Percentiles rank a stretch among this genome's conserved stretches.
Evolutionary conservation across 306 rosid species (phyloP).

Genomic region (Dalbergia oliveri): DNA sequence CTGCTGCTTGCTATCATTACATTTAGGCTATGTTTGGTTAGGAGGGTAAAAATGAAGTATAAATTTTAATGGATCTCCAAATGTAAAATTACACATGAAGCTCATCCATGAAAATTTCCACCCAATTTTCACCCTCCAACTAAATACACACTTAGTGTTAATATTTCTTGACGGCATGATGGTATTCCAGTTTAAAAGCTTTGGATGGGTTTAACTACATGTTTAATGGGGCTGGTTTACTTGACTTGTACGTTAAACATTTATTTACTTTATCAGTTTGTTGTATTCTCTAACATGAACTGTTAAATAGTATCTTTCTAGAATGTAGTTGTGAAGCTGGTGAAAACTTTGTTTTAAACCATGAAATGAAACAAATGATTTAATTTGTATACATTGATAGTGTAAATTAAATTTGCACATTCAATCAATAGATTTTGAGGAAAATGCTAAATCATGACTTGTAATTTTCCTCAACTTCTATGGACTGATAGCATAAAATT

Average conservation of each 20-base stretch:
- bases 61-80: too few relatives aligned
- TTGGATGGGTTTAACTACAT: background rate
- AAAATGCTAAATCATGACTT: too few relatives aligned
- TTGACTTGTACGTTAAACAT: background rate
- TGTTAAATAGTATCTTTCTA: background rate
- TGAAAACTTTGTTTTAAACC: conserved; percentile 26
- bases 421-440: too few relatives aligned
- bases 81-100: too few relatives aligned
- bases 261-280: background rate
- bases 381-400: too few relatives aligned
- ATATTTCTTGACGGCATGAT: background rate
- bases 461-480: too few relatives aligned
- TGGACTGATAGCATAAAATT: too few relatives aligned
- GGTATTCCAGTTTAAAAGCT: background rate
- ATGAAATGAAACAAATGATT: background rate
- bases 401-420: too few relatives aligned
- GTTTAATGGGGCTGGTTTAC: background rate
- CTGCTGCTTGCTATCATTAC: background rate
- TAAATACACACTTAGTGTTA: background rate
- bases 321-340: background rate
- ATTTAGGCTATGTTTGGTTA: background rate
- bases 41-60: too few relatives aligned
- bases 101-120: too few relatives aligned
- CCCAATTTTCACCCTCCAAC: too few relatives aligned
- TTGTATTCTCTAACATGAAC: background rate